phyloP scores from a whole-genome alignment of 352 stramenopile genomes.

The Globisporangium perplexum region DNA sequence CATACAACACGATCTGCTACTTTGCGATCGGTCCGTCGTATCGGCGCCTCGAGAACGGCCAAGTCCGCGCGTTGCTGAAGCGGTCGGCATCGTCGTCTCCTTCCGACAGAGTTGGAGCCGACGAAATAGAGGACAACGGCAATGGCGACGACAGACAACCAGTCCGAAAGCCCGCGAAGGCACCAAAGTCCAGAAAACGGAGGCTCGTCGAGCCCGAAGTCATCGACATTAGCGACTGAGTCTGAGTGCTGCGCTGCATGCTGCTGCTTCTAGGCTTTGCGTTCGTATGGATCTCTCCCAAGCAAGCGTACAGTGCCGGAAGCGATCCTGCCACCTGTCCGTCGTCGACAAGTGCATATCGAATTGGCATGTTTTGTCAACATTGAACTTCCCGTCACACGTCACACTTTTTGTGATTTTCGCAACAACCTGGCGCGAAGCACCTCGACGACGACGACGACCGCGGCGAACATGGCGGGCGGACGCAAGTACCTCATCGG shows the following conservation, averaged over 20 bases:
- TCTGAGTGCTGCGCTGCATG: too few species aligned
- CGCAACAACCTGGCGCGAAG: too few species aligned
- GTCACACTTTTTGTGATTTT: too few species aligned
- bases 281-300: too few species aligned
- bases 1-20: conserved; percentile 75
- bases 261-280: too few species aligned
- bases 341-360: neutral
- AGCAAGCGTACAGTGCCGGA: neutral
- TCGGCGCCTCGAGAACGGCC: conserved; percentile 16
- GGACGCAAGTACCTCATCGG: conserved; percentile 85
- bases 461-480: conserved; percentile 7
- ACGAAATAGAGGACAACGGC: neutral
- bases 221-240: conserved; percentile 32
- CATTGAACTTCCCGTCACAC: neutral
- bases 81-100: neutral
- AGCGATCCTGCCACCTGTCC: neutral
- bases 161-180: neutral
- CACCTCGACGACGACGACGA: too few species aligned
- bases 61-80: conserved; percentile 16
- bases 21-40: conserved; percentile 37
- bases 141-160: neutral
- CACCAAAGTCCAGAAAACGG: conserved; percentile 1
- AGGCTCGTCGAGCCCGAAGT: conserved; percentile 11
- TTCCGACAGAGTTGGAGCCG: neutral
- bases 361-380: neutral